Evolutionary conservation across 345 rosid genomes (phyloP).

Genomic region (Iberis pinnata): DNA sequence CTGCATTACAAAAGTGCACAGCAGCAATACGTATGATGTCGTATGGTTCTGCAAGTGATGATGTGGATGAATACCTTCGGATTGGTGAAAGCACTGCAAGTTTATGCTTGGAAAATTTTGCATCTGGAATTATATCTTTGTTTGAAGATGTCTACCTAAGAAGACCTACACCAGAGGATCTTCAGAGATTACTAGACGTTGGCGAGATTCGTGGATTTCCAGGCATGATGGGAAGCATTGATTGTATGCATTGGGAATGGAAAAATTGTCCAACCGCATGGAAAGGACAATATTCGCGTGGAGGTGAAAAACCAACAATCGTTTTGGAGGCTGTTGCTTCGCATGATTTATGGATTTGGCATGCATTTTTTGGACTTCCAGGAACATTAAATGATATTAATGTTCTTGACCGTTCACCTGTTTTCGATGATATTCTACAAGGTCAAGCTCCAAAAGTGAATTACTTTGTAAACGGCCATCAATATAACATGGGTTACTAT

Average conservation of each 20-base stretch:
- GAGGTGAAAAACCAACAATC: background rate
- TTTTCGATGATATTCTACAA: background rate
- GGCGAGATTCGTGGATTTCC: background rate
- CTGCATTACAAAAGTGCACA: background rate
- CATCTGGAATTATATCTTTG: background rate
- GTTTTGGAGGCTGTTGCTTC: background rate
- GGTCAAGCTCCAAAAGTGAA: background rate
- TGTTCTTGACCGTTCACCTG: background rate
- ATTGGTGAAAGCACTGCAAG: background rate
- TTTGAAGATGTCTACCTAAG: background rate
- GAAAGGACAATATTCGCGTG: background rate
- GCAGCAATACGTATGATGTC: background rate
- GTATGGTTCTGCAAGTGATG: background rate
- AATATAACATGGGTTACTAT: background rate
- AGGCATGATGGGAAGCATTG: background rate
- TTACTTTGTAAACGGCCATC: background rate
- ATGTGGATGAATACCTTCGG: background rate
- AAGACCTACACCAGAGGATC: background rate
- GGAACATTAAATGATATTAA: background rate
- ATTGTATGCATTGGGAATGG: background rate
- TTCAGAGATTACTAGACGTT: background rate
- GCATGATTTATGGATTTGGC: background rate
- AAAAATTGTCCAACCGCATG: background rate
- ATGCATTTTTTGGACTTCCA: background rate
- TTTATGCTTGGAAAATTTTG: background rate